Base-by-base conservation (phyloP, 2,329 filamentous ascomycete genomes). In the Cytospora mali region DNA sequence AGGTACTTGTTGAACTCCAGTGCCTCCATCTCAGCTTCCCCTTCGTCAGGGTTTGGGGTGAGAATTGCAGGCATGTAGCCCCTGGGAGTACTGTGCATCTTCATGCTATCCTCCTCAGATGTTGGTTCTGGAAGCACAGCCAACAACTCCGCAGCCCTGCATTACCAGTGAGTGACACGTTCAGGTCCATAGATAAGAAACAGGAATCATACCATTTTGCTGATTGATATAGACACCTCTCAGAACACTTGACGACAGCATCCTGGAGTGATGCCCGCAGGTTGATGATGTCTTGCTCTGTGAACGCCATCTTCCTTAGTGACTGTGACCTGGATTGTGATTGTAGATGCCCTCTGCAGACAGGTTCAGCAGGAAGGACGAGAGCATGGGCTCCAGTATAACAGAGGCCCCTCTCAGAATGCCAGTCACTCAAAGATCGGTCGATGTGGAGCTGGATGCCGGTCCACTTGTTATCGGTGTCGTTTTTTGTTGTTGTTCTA, bases 151-250 rank as follows among this genome's bases (percentile, higher is more conserved):
- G 95, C 94, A 54, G 93, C 92, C 94, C 94, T 97, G 72, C 6
- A 25, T 16, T 28, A 2, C 3, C 39, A 18, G 23, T 62, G 39
- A 66, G 58, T 48, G 53, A 25, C 11, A 27, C 28, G 23, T 6
- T 25, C 6, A 6, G 3, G 2, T 14, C 18, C 5, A 23, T 11
- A 35, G 25, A 33, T 23, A 6, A 29, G 2, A 6, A 11, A 6
- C 27, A 29, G 28, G 35, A n/a, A 23, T 50, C 70, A 62, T 74
- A 97, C 95, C 95, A 99, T 87, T 98, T 98, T 29, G 95, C 89
- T 7, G 94, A 95, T 71, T 97, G 93, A 72, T 97, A 98, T 14
- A 99, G 84, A 75, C 95, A 97, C 74, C 95, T 84, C 74, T 99
- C 95, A 1, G 93, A 96, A 78, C 93, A 98, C 73, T 93, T 93